Evolutionary conservation across 73 alveolate genomes (phyloP).

Genomic region (Paramecium sonneborni): DNA sequence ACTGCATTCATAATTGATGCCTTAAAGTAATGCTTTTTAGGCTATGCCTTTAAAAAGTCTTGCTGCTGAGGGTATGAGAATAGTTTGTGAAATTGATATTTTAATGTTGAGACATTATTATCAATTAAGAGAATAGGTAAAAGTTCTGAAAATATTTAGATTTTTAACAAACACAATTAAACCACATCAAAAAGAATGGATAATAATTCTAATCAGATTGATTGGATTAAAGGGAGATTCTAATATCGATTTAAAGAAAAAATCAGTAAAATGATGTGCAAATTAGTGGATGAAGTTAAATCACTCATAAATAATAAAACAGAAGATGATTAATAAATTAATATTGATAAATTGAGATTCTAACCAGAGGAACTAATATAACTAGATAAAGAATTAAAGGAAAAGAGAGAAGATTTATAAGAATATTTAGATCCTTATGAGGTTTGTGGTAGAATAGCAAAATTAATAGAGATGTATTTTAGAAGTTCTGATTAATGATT

Average conservation of each 20-base stretch:
- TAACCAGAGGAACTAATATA: background rate
- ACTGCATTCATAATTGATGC: background rate
- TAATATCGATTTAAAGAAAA: background rate
- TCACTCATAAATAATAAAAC: background rate
- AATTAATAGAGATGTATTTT: background rate
- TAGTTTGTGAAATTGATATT: slow-evolving; percentile 10
- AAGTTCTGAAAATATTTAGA: background rate
- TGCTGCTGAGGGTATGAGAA: background rate
- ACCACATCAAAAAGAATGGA: background rate
- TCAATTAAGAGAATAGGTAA: background rate
- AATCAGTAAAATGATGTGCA: background rate
- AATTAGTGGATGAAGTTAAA: background rate
- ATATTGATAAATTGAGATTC: background rate
- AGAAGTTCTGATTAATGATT: background rate
- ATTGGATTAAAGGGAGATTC: background rate
- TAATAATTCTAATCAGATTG: background rate
- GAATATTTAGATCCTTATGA: background rate
- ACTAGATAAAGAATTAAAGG: background rate
- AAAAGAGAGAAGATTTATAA: background rate
- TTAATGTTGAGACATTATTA: background rate
- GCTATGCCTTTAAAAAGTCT: background rate
- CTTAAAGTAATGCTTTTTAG: background rate
- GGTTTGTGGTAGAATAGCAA: background rate
- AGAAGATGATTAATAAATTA: background rate
- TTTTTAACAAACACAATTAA: background rate